Evolutionary conservation across 1,139 yeast genomes (phyloP).

Genomic region (Kurtzmaniella quercitrusa): DNA sequence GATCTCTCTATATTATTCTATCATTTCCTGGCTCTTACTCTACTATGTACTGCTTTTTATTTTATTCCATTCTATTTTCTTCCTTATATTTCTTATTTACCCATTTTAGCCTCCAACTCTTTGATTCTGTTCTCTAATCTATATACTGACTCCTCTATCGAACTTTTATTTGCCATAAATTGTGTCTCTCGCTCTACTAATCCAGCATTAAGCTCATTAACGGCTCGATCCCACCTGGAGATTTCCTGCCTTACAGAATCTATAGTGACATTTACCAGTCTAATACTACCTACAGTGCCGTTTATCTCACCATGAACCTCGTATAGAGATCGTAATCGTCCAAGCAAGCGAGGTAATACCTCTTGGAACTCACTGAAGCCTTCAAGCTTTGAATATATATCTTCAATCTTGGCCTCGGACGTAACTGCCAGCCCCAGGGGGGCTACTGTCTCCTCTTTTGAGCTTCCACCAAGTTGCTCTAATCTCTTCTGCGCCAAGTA

Average conservation of each 20-base stretch:
- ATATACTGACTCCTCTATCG: slow-evolving; percentile 10
- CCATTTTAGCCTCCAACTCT: background rate
- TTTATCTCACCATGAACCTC: slow-evolving; percentile 40
- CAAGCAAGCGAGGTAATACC: slow-evolving; percentile 36
- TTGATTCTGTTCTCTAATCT: slow-evolving; percentile 3
- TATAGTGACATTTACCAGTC: slow-evolving; percentile 31
- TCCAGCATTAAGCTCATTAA: slow-evolving; percentile 33
- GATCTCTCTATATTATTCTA: no score
- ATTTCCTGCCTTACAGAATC: slow-evolving; percentile 34
- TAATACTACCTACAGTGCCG: slow-evolving; percentile 21
- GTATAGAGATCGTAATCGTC: slow-evolving; percentile 42
- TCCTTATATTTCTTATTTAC: background rate
- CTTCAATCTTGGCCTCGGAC: slow-evolving; percentile 27
- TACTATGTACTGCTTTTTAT: no score
- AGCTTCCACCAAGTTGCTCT: slow-evolving; percentile 14
- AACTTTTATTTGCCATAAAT: slow-evolving; percentile 13
- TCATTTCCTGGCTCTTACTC: no score
- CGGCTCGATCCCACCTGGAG: slow-evolving; percentile 33
- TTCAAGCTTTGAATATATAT: slow-evolving; percentile 33
- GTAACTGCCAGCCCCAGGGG: background rate
- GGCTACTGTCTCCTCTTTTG: slow-evolving; percentile 1
- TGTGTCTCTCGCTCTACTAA: slow-evolving; percentile 19
- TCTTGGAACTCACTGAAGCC: slow-evolving; percentile 29
- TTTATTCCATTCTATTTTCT: no score
- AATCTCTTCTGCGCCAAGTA: slow-evolving; percentile 13